These are phyloP conservation scores for Incumbomyces lentus DNA, from an alignment of 2,329 filamentous ascomycete species.

Conservation along the genomic window DNA sequence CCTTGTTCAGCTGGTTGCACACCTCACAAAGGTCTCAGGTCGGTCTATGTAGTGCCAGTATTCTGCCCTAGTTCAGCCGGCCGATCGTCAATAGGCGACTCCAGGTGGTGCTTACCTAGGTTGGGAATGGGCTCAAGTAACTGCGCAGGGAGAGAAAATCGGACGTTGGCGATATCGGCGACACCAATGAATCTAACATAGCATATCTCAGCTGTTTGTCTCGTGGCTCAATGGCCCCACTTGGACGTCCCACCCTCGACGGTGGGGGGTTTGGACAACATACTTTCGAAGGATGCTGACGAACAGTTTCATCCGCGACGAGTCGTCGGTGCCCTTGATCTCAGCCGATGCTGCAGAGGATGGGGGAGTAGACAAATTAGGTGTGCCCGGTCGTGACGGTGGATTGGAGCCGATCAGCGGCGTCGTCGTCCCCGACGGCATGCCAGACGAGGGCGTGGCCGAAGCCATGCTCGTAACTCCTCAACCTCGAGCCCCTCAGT, in stretches of 20 bases:
- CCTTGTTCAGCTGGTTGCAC: slow-evolving; percentile 19
- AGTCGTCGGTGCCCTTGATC: slow-evolving; percentile 61
- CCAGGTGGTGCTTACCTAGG: slow-evolving; percentile 44
- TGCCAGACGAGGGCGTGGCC: slow-evolving; percentile 4
- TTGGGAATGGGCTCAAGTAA: slow-evolving; percentile 93
- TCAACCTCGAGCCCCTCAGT: too few species aligned
- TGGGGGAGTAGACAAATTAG: slow-evolving; percentile 24
- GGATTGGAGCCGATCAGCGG: slow-evolving; percentile 1
- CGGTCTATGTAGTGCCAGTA: slow-evolving; percentile 98
- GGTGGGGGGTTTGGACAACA: slow-evolving; percentile 32
- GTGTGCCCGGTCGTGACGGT: slow-evolving; percentile 15
- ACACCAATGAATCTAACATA: slow-evolving; percentile 78
- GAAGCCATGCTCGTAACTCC: slow-evolving; percentile 4
- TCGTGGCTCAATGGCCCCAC: too few species aligned
- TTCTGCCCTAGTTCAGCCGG: slow-evolving; percentile 42
- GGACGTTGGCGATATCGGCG: slow-evolving; percentile 84
- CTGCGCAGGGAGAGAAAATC: slow-evolving; percentile 91
- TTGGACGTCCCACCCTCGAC: too few species aligned
- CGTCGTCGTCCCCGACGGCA: not conserved
- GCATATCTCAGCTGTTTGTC: slow-evolving; percentile 10
- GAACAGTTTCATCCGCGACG: slow-evolving; percentile 81
- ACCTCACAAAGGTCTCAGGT: slow-evolving; percentile 75
- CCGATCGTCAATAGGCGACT: not conserved
- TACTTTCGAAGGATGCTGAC: slow-evolving; percentile 80
- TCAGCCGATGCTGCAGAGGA: slow-evolving; percentile 21